These are phyloP conservation scores for Alloascoidea hylecoeti DNA, from an alignment of 805 yeast genomes.

Conservation along the genomic window DNA sequence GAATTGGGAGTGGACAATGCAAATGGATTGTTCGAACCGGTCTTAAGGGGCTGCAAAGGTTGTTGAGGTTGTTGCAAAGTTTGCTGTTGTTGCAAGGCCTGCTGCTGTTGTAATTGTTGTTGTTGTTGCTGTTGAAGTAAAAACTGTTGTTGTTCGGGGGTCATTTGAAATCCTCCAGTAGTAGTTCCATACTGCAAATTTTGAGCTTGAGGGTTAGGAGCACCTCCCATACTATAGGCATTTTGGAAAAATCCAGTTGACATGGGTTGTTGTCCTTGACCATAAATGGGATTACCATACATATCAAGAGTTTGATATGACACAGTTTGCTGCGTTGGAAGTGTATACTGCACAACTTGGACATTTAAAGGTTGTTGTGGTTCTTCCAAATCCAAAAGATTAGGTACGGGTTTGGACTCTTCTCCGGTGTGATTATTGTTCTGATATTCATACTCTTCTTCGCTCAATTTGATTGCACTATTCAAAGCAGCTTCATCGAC, in stretches of 20 bases:
- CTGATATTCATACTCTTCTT: constrained; percentile 66
- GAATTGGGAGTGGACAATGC: constrained; percentile 19
- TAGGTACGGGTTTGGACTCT: constrained; percentile 26
- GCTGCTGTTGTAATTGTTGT: constrained; percentile 15
- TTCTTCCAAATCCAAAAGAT: constrained; percentile 40
- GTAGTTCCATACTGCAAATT: background rate
- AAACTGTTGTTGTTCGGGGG: constrained; percentile 8
- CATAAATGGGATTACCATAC: constrained; percentile 53
- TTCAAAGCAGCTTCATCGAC: constrained; percentile 48
- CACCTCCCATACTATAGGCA: constrained; percentile 25
- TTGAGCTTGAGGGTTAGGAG: background rate
- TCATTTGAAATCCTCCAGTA: background rate
- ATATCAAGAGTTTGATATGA: constrained; percentile 30
- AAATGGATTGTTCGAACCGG: constrained; percentile 74
- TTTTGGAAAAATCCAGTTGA: constrained; percentile 38
- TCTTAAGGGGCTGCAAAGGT: constrained; percentile 37
- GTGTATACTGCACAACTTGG: constrained; percentile 12
- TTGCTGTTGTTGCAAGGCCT: constrained; percentile 25
- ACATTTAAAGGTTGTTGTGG: constrained; percentile 16
- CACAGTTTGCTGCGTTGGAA: constrained; percentile 12
- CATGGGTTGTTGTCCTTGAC: constrained; percentile 23
- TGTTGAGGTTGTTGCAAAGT: constrained; percentile 23
- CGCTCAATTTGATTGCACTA: constrained; percentile 54
- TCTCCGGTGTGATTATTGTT: constrained; percentile 15
- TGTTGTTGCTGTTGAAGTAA: constrained; percentile 9